These are phyloP conservation scores for Leucocoprinus birnbaumii DNA, from an alignment of 768 basidiomycete species.

Conservation along the genomic window DNA sequence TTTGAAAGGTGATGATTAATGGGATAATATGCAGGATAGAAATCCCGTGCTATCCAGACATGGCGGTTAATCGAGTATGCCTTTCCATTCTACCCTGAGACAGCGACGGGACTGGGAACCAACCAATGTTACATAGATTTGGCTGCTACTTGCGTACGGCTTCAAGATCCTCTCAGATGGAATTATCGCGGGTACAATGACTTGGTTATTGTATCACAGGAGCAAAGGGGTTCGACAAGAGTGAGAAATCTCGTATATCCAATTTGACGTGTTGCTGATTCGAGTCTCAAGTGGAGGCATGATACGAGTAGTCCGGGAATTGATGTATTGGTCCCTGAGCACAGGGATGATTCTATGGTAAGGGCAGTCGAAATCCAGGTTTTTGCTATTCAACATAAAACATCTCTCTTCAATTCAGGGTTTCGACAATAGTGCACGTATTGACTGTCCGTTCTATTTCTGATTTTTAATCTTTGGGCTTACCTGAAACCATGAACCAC, in stretches of 20 bases:
- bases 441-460: neutral
- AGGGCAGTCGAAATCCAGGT: neutral
- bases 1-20: too few relatives aligned
- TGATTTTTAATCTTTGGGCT: too few relatives aligned
- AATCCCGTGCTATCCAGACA: neutral
- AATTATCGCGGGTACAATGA: conserved; percentile 2
- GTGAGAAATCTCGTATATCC: neutral
- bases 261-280: neutral
- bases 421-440: conserved; percentile 3
- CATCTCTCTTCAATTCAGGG: neutral
- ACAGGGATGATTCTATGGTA: conserved; percentile 8
- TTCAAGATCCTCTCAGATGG: conserved; percentile 6
- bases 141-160: neutral
- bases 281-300: neutral
- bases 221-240: neutral
- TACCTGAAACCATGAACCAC: too few relatives aligned
- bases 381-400: neutral
- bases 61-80: neutral
- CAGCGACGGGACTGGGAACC: too few relatives aligned
- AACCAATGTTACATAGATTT: neutral
- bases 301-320: neutral
- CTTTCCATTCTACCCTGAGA: too few relatives aligned
- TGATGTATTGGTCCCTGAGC: conserved; percentile 5
- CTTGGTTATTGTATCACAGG: conserved; percentile 4
- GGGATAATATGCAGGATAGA: neutral